phyloP scores from a whole-genome alignment of 2,329 filamentous ascomycete genomes.

The Celoporthe dispersa region DNA sequence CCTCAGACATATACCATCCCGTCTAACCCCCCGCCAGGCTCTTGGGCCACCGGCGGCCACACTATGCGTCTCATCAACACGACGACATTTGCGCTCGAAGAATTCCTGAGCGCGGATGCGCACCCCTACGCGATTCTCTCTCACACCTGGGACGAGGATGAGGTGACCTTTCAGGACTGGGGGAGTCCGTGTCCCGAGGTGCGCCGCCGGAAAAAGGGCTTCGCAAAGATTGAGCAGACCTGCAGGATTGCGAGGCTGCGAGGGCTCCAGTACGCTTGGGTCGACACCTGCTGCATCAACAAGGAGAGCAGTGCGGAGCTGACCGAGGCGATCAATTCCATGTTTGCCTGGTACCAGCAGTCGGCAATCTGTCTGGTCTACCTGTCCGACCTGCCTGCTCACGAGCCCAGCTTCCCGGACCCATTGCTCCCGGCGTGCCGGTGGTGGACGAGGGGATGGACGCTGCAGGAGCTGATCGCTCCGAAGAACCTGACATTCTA shows the following conservation, averaged over 20 bases:
- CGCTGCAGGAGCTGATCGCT: slow-evolving; percentile 30
- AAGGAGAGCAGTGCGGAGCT: slow-evolving; percentile 28
- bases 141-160: slow-evolving; percentile 36
- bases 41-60: not conserved
- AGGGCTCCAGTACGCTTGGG: slow-evolving; percentile 21
- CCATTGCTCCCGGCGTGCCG: slow-evolving; percentile 19
- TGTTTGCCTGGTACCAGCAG: slow-evolving; percentile 30
- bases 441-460: slow-evolving; percentile 31
- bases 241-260: slow-evolving; percentile 17
- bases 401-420: slow-evolving; percentile 2
- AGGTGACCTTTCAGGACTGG: slow-evolving; percentile 35
- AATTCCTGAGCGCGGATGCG: slow-evolving; percentile 1
- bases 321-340: slow-evolving; percentile 30
- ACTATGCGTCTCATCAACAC: slow-evolving; percentile 24
- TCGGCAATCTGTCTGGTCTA: slow-evolving; percentile 28
- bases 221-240: slow-evolving; percentile 18
- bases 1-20: not conserved
- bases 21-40: not conserved
- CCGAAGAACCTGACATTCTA: slow-evolving; percentile 28
- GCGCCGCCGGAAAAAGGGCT: slow-evolving; percentile 8
- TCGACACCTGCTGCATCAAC: slow-evolving; percentile 28
- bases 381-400: slow-evolving; percentile 21
- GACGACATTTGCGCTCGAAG: slow-evolving; percentile 10
- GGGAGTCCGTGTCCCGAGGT: not conserved
- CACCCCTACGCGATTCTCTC: slow-evolving; percentile 35